A percentile compares a stretch with the other conserved stretches of the same genome.
These are phyloP conservation scores for Cruciata laevipes DNA, from an alignment of 257 asterid species.

Conservation along the genomic window DNA sequence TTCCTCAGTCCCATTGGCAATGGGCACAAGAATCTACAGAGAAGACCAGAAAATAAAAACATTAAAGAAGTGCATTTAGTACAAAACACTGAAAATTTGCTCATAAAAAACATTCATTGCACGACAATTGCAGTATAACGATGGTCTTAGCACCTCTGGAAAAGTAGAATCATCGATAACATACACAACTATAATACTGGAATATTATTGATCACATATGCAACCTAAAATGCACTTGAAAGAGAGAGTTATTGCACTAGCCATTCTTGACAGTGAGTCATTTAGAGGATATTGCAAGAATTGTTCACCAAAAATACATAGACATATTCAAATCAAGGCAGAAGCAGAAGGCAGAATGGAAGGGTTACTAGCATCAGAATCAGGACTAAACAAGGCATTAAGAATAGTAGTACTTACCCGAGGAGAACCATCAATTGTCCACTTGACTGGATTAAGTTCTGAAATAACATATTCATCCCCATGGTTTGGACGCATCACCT, in stretches of 20 bases:
- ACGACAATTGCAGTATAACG: neutral
- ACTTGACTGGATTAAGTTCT: constrained; percentile 64
- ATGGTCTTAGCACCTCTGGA: neutral
- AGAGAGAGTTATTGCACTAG: neutral
- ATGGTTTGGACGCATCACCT: constrained; percentile 79
- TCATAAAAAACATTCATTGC: neutral
- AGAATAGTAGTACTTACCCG: constrained; percentile 35
- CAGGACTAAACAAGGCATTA: neutral
- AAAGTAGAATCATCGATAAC: neutral
- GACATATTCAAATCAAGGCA: neutral
- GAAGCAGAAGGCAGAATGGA: neutral
- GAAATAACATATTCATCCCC: constrained; percentile 48
- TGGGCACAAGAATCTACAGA: constrained; percentile 86
- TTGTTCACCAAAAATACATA: neutral
- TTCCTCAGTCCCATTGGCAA: constrained; percentile 93
- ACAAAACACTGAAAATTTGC: neutral
- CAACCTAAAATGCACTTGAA: neutral
- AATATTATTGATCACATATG: too few species aligned
- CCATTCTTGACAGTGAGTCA: neutral
- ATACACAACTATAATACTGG: neutral
- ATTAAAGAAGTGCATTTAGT: neutral
- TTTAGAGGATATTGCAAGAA: neutral
- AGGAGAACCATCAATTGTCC: constrained; percentile 58
- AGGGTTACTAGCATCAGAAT: neutral
- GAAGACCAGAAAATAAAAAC: constrained; percentile 3